phyloP scores from a whole-genome alignment of 371 early-diverging fungal genomes.

The Umbelopsis sp. region DNA sequence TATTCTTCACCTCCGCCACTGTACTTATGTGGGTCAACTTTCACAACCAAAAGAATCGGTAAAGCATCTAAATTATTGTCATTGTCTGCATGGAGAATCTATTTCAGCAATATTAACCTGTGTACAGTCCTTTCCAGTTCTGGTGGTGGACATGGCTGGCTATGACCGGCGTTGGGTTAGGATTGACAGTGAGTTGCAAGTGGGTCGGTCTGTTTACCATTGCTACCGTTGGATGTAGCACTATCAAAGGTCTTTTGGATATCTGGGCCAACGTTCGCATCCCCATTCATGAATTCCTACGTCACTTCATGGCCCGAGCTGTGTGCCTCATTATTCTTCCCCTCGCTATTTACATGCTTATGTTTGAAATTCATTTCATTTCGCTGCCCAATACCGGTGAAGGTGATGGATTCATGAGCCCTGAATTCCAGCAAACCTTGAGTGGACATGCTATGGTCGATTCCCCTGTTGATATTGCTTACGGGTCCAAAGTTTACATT shows the following conservation, averaged over 20 bases:
- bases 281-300: constrained; percentile 56
- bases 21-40: constrained; percentile 84
- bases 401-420: constrained; percentile 94
- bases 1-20: constrained; percentile 80
- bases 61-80: constrained; percentile 2
- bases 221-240: constrained; percentile 82
- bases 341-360: constrained; percentile 76
- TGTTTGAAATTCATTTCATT: constrained; percentile 92
- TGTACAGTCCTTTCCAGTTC: constrained; percentile 60
- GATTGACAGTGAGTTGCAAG: constrained; percentile 73
- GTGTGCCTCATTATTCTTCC: constrained; percentile 88
- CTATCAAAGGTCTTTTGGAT: constrained; percentile 83
- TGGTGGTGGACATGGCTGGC: constrained; percentile 78
- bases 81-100: too few species aligned
- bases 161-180: constrained; percentile 69
- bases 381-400: constrained; percentile 83
- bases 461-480: constrained; percentile 73
- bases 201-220: constrained; percentile 92
- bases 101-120: too few species aligned
- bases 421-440: constrained; percentile 91
- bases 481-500: constrained; percentile 79
- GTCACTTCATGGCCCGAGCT: constrained; percentile 79
- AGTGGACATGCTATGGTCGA: constrained; percentile 73
- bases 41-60: constrained; percentile 66
- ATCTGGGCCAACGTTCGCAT: constrained; percentile 77